Evolutionary conservation across 176 grass and related monocot species (phyloP).

Genomic region (Oryza punctata): DNA sequence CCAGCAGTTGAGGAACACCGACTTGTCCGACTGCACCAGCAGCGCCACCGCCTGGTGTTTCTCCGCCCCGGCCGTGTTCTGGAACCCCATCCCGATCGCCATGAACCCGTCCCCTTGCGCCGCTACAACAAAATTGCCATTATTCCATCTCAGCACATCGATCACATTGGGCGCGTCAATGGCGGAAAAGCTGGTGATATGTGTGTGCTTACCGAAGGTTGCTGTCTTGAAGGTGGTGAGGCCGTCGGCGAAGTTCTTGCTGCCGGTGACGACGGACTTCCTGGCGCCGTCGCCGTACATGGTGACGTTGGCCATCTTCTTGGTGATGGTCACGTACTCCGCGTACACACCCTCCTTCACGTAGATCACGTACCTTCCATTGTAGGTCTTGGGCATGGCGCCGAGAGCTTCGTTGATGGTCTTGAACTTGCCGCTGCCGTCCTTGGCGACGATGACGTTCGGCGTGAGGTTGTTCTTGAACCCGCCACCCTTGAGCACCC

Average conservation of each 20-base stretch:
- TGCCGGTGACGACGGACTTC: constrained; percentile 70
- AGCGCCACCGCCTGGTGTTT: constrained; percentile 96
- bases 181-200: too few relatives aligned
- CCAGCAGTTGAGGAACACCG: constrained; percentile 86
- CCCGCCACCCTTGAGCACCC: constrained; percentile 52
- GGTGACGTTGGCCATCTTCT: constrained; percentile 55
- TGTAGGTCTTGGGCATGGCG: constrained; percentile 59
- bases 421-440: constrained; percentile 67
- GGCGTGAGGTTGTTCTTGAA: constrained; percentile 54
- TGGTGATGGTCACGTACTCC: constrained; percentile 61
- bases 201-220: constrained; percentile 61
- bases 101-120: constrained; percentile 75
- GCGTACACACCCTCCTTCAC: constrained; percentile 81
- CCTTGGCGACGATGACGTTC: constrained; percentile 67
- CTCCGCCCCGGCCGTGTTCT: constrained; percentile 76
- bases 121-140: constrained; percentile 21
- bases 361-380: constrained; percentile 69
- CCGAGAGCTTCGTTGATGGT: constrained; percentile 64
- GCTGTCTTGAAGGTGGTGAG: constrained; percentile 75
- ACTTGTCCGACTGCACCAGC: constrained; percentile 65
- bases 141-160: not conserved
- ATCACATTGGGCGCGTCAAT: not conserved
- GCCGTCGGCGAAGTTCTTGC: constrained; percentile 70
- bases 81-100: constrained; percentile 78
- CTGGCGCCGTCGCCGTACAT: constrained; percentile 62